A percentile compares a stretch with the other conserved stretches of the same genome.
Evolutionary conservation across 768 basidiomycete species (phyloP).

Genomic region (Suillus cothurnatus): DNA sequence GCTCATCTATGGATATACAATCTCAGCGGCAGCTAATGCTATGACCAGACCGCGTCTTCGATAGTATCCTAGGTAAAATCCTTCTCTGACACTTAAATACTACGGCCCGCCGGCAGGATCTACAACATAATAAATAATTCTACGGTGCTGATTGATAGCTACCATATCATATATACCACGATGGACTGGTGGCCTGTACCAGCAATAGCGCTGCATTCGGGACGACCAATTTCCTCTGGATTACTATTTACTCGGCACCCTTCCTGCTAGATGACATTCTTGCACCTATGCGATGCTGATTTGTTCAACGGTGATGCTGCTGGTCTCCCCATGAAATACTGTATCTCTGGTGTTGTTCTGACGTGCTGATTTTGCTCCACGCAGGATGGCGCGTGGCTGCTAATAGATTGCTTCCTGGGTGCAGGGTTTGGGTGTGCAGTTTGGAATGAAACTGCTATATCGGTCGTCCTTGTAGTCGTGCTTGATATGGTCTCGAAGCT

Average conservation of each 20-base stretch:
- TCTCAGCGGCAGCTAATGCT: conserved; percentile 54
- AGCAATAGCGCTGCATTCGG: conserved; percentile 56
- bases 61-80: conserved; percentile 69
- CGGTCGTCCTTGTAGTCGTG: no score
- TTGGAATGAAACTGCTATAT: not conserved
- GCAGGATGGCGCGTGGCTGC: conserved; percentile 25
- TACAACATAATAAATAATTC: not conserved
- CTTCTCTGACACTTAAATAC: conserved; percentile 59
- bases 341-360: not conserved
- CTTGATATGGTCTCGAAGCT: no score
- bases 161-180: conserved; percentile 61
- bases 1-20: conserved; percentile 41
- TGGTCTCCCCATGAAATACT: conserved; percentile 40
- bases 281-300: conserved; percentile 67
- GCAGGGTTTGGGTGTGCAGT: no score
- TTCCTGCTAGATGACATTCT: conserved; percentile 70
- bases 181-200: conserved; percentile 75
- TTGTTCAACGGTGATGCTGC: conserved; percentile 54
- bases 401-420: not conserved
- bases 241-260: conserved; percentile 57
- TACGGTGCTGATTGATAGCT: conserved; percentile 30
- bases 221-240: conserved; percentile 58
- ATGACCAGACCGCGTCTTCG: conserved; percentile 48
- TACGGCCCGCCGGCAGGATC: conserved; percentile 44
- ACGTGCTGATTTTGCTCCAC: not conserved